phyloP scores from a whole-genome alignment of 1,284 basidiomycete genomes.

The Ganoderma resinaceum region DNA sequence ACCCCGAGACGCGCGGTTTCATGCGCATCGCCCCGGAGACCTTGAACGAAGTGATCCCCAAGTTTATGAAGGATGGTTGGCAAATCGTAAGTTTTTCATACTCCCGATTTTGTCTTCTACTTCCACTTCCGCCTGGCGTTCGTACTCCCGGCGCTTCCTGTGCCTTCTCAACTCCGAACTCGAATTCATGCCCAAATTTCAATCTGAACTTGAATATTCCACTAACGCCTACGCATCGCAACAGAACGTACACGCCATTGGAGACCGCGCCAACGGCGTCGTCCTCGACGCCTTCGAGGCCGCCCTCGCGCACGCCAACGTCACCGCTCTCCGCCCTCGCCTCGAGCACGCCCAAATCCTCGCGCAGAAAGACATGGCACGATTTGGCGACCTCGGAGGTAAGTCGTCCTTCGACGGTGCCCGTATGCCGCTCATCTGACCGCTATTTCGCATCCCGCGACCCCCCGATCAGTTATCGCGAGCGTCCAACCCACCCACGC shows the following conservation, averaged over 20 bases:
- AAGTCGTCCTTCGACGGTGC: constrained; percentile 31
- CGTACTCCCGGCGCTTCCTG: neutral
- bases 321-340: constrained; percentile 75
- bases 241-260: constrained; percentile 91
- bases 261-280: constrained; percentile 88
- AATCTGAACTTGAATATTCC: neutral
- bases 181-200: neutral
- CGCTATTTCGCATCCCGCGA: constrained; percentile 10
- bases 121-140: neutral
- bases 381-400: constrained; percentile 83
- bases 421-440: constrained; percentile 9
- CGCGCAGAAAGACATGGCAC: constrained; percentile 71
- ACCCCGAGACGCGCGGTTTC: constrained; percentile 78
- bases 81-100: constrained; percentile 67
- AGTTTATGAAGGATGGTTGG: constrained; percentile 80
- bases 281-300: constrained; percentile 85
- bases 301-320: constrained; percentile 62
- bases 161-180: constrained; percentile 2
- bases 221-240: neutral
- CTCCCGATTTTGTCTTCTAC: neutral
- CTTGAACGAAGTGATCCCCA: constrained; percentile 68
- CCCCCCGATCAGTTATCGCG: constrained; percentile 63
- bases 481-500: constrained; percentile 91
- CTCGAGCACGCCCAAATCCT: constrained; percentile 93
- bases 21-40: constrained; percentile 74